phyloP scores from a whole-genome alignment of 2,329 filamentous ascomycete genomes.

The Alternaria gaisen region DNA sequence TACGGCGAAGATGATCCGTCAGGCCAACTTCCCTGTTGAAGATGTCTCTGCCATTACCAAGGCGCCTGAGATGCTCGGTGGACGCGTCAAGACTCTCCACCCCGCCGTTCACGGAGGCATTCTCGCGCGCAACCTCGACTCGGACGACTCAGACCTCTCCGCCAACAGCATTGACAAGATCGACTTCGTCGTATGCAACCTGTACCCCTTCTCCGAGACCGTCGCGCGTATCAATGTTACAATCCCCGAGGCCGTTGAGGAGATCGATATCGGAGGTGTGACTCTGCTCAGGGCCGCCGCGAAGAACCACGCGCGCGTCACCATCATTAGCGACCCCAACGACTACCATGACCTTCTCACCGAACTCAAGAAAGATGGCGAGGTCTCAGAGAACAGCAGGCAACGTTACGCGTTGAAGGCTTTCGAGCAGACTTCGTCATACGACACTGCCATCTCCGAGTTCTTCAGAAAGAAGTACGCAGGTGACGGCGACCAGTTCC shows the following conservation, averaged over 20 bases:
- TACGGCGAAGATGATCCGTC: constrained; percentile 94
- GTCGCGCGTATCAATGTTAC: constrained; percentile 97
- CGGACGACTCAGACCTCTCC: constrained; percentile 93
- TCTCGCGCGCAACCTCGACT: constrained; percentile 90
- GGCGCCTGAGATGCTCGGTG: constrained; percentile 95
- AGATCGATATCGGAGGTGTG: constrained; percentile 96
- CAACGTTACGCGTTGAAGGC: constrained; percentile 95
- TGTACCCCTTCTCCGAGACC: constrained; percentile 99
- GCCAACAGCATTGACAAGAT: constrained; percentile 54
- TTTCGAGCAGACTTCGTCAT: constrained; percentile 97
- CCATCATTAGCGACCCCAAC: constrained; percentile 90
- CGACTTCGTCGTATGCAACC: constrained; percentile 78
- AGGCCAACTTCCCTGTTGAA: constrained; percentile 95
- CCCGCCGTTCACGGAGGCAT: constrained; percentile 87
- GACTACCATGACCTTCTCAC: constrained; percentile 95
- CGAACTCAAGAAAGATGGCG: constrained; percentile 85
- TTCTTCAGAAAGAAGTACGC: constrained; percentile 99
- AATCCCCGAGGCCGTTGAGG: constrained; percentile 94
- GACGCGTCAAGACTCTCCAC: constrained; percentile 94
- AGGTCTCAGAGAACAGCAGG: constrained; percentile 84
- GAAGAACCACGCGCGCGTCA: constrained; percentile 96
- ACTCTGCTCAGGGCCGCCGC: constrained; percentile 95
- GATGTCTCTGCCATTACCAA: constrained; percentile 96
- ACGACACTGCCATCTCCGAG: constrained; percentile 91
- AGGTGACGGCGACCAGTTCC: constrained; percentile 80